Evolutionary conservation across 192 early-diverging fungal genomes (phyloP).

Genomic region (Coemansia sp.): DNA sequence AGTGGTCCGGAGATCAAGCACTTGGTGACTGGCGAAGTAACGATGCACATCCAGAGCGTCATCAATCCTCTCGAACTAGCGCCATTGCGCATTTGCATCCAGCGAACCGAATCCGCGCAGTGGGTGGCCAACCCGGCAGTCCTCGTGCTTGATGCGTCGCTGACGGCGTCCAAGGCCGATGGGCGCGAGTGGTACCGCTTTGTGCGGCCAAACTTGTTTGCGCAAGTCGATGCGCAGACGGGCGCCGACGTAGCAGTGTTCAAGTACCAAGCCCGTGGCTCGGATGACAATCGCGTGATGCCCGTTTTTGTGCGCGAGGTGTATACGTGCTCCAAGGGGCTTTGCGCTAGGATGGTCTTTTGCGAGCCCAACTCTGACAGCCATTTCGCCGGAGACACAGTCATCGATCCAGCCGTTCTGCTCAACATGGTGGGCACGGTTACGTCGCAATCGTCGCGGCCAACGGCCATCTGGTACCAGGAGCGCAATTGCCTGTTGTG

Average conservation of each 20-base stretch:
- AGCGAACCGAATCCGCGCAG: constrained; percentile 16
- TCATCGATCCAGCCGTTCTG: constrained; percentile 27
- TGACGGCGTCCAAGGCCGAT: constrained; percentile 25
- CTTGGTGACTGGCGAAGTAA: constrained; percentile 38
- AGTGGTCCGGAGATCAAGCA: neutral
- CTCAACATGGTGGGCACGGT: constrained; percentile 33
- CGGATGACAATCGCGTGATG: constrained; percentile 2
- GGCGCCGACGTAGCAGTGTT: constrained; percentile 33
- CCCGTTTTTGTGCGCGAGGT: constrained; percentile 15
- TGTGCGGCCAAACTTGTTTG: constrained; percentile 53
- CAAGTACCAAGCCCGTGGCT: constrained; percentile 34
- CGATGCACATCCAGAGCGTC: constrained; percentile 21
- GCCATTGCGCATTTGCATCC: constrained; percentile 43
- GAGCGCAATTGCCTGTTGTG: constrained; percentile 48
- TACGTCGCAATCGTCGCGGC: constrained; percentile 36
- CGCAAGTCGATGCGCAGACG: constrained; percentile 12
- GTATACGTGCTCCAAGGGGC: neutral
- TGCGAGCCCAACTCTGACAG: constrained; percentile 31
- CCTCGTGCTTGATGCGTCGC: constrained; percentile 37
- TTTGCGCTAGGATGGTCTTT: constrained; percentile 29
- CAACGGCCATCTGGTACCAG: constrained; percentile 43
- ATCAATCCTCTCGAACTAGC: constrained; percentile 51
- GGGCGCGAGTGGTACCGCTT: constrained; percentile 52
- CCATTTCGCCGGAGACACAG: constrained; percentile 24
- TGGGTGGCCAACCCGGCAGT: constrained; percentile 49